These are phyloP conservation scores for Ogataea allantospora DNA, from an alignment of 805 yeast genomes.

Conservation along the genomic window DNA sequence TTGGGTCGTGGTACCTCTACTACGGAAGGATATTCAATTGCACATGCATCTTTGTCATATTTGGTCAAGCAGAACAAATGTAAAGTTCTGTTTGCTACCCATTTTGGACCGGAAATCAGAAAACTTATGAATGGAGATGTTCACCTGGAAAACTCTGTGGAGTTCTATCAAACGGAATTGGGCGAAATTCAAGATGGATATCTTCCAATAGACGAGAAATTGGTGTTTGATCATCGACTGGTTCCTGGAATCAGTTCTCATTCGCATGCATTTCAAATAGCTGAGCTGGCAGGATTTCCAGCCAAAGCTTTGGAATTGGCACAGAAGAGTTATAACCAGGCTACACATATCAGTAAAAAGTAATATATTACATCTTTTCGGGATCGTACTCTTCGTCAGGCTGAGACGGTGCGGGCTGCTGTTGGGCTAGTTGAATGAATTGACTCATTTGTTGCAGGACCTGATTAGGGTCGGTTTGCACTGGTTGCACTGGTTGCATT, in stretches of 20 bases:
- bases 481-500: slow-evolving; percentile 4
- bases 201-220: slow-evolving; percentile 29
- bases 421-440: slow-evolving; percentile 21
- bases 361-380: slow-evolving; percentile 4
- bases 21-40: slow-evolving; percentile 80
- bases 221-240: slow-evolving; percentile 55
- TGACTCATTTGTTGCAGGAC: slow-evolving; percentile 27
- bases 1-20: slow-evolving; percentile 90
- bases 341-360: neutral
- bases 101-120: slow-evolving; percentile 62
- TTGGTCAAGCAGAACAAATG: slow-evolving; percentile 56
- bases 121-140: slow-evolving; percentile 36
- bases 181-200: slow-evolving; percentile 16
- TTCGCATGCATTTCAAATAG: slow-evolving; percentile 77
- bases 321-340: slow-evolving; percentile 28
- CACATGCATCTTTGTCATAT: slow-evolving; percentile 68
- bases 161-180: slow-evolving; percentile 29
- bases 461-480: slow-evolving; percentile 14
- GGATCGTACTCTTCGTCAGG: slow-evolving; percentile 29
- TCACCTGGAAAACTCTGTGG: slow-evolving; percentile 24
- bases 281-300: slow-evolving; percentile 80
- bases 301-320: slow-evolving; percentile 55
- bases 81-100: slow-evolving; percentile 86
- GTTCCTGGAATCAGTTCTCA: slow-evolving; percentile 66
- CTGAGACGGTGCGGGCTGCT: slow-evolving; percentile 14